phyloP scores from a whole-genome alignment of 768 basidiomycete species.

The Collybia sp. region DNA sequence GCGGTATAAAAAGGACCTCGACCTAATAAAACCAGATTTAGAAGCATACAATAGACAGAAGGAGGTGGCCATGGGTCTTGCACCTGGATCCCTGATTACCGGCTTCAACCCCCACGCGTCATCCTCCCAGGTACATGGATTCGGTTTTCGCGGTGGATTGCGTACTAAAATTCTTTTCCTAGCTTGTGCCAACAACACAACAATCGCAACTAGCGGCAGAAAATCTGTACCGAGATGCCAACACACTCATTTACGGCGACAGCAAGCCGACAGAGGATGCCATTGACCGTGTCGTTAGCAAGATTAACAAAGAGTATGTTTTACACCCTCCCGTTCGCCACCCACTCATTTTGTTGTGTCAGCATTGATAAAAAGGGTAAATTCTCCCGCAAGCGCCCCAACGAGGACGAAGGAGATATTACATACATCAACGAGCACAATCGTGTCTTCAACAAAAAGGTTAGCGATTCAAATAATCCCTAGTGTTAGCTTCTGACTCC shows the following conservation, averaged over 20 bases:
- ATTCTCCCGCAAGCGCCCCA: conserved; percentile 82
- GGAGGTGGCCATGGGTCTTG: conserved; percentile 74
- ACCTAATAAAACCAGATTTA: conserved; percentile 83
- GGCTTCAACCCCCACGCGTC: conserved; percentile 49
- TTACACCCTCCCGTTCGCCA: neutral
- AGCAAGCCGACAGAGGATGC: conserved; percentile 95
- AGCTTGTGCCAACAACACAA: conserved; percentile 51
- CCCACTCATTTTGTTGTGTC: conserved; percentile 6
- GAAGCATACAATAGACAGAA: conserved; percentile 87
- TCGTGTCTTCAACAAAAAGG: conserved; percentile 98
- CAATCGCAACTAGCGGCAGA: conserved; percentile 72
- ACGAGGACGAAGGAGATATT: conserved; percentile 94
- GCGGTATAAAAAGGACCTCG: conserved; percentile 90
- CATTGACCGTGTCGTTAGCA: conserved; percentile 85
- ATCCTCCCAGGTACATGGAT: conserved; percentile 32
- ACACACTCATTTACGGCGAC: conserved; percentile 90
- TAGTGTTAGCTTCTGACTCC: neutral
- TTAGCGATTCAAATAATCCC: conserved; percentile 16
- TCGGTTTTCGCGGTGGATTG: neutral
- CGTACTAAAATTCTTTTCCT: conserved; percentile 8
- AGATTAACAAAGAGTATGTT: conserved; percentile 91
- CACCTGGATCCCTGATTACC: conserved; percentile 61
- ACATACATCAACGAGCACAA: conserved; percentile 99
- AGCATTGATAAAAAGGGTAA: conserved; percentile 89
- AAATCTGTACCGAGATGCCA: conserved; percentile 88